Base-by-base conservation (phyloP, 768 basidiomycete genomes). In the Serendipita sp. region DNA sequence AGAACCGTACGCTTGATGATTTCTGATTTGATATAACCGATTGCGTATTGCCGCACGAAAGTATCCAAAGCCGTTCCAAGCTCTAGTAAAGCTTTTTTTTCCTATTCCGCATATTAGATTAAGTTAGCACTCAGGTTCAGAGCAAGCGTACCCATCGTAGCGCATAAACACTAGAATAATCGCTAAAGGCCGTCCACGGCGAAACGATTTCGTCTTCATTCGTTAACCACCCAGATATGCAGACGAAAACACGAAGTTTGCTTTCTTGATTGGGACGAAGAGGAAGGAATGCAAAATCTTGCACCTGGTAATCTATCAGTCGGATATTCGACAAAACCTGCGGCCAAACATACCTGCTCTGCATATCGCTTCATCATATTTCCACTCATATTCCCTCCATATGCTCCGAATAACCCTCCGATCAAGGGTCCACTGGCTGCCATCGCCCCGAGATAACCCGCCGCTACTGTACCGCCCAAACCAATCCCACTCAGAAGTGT, bases 371-470 rank as follows among this genome's bases (percentile, higher is more conserved):
- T 74, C 15, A 82, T 76, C 77, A 81, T 81, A 8, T 70, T 72
- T 0, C 79, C 79, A 1, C 78, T 78, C 32, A 76, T 75, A 28
- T 72, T 75, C 3, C 81, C 81, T 3, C 82, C 82, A 67, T 83
- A 83, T 1, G 73, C 80, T 1, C 82, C 82, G 69, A 83, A 83
- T 0, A 83, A 71, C 15, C 81, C 77, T n/a, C 80, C 81, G 67
- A 81, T 82, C 0, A 83, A 78, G 16, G 81, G 77, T 11, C 78
- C 78, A 1, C 81, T 83, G 28, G 81, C 76, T 3, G 82, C 82
- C 5, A 83, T 54, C 11, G 74, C 3, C 80, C 82, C 58, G 74
- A 80, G 2, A 80, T 79, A 11, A 83, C 72, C 64, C 82, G 69
- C 81, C 7, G 76, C 74, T 7, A 79, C 74, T 2, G 81, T 81